Base-by-base conservation (phyloP, 306 rosid species). In the Castanea crenata region DNA sequence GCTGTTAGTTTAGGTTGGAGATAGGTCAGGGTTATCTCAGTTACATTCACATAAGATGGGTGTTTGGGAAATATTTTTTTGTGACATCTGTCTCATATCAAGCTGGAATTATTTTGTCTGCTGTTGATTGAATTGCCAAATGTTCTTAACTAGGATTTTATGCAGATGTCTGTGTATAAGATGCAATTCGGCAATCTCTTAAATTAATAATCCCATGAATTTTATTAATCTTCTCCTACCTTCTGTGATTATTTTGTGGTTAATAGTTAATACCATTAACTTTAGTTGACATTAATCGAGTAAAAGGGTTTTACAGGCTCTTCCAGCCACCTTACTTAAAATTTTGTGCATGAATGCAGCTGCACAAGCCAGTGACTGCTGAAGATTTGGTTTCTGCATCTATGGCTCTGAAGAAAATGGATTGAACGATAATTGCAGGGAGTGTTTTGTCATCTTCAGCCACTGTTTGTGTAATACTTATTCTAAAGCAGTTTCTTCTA, bases 311-410 rank as follows among this genome's bases (percentile, higher is more conserved):
- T 34, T 35, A 5, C 10, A n/a, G 27, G 44, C 41, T 65, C 44
- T 70, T 38, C 54, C n/a, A 1, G 25, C 44, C 38, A 61, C 67
- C 52, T 68, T 35, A 68, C 23, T 41, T 44, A 73, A n/a, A 73
- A 61, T 19, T 76, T 82, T 77, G 80, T 38, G 59, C 41, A 41
- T 31, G 11, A 6, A 19, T 88, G 91, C 95, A 94, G 99, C 80
- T 92, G 85, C 97, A 94, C 65, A 81, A 80, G 46, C 95, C 97
- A 1, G 97, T 88, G 70, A 86, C 91, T 71, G 85, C 93, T 1
- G 97, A 91, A 83, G 97, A 94, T 61, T 83, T 94, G 79, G 88
- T 77, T 81, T 87, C 93, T 59, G 79, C 93, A 41, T 84, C 95
- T 32, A 59, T 73, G 57, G 51, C 85, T 34, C 89, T 86, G 80